A percentile compares a stretch with the other conserved stretches of the same genome.
phyloP scores from a whole-genome alignment of 2,329 filamentous ascomycete species.

The Chrysoporthe puriensis region DNA sequence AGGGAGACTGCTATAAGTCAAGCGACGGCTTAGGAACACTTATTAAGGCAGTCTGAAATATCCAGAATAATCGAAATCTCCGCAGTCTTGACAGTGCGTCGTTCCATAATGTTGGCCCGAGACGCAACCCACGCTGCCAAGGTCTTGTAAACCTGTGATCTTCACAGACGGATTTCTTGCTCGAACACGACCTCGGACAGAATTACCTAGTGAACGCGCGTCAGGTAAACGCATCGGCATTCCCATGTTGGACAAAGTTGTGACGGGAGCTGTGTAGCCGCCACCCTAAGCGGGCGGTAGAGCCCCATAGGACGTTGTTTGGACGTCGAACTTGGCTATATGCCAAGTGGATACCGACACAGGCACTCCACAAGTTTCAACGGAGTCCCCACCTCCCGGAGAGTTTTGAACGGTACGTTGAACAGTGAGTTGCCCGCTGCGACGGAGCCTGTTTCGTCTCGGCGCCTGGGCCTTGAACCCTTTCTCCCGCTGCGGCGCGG shows the following conservation, averaged over 20 bases:
- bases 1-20: neutral
- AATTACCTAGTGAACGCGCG: constrained; percentile 5
- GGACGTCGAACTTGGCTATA: neutral
- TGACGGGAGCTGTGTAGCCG: neutral
- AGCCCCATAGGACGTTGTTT: neutral
- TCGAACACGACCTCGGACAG: constrained; percentile 16
- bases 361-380: constrained; percentile 16
- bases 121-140: constrained; percentile 20
- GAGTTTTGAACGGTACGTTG: constrained; percentile 13
- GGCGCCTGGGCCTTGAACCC: constrained; percentile 11
- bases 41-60: neutral
- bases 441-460: constrained; percentile 27
- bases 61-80: neutral
- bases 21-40: constrained; percentile 1
- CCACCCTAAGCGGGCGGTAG: neutral
- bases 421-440: constrained; percentile 19
- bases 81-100: neutral
- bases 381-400: constrained; percentile 19
- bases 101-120: constrained; percentile 9
- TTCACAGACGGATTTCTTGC: constrained; percentile 9
- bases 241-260: neutral
- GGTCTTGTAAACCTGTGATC: constrained; percentile 9
- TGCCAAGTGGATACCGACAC: neutral
- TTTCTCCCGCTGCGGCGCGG: neutral
- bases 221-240: neutral